phyloP scores from a whole-genome alignment of 345 rosid species.

The Salix viminalis region DNA sequence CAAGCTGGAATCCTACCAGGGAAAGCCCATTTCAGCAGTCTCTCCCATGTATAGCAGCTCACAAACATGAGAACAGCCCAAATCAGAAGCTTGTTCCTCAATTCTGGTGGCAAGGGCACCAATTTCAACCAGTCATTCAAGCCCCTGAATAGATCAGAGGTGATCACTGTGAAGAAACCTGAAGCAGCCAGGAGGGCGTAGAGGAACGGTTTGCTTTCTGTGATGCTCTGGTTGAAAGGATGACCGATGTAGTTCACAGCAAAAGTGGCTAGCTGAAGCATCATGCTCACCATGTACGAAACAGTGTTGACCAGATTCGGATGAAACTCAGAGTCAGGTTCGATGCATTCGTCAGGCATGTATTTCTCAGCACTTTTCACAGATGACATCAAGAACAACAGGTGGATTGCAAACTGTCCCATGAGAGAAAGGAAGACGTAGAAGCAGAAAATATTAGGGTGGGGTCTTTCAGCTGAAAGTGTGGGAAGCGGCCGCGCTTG shows the following conservation, averaged over 20 bases:
- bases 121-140: constrained; percentile 83
- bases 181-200: constrained; percentile 69
- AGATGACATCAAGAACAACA: constrained; percentile 62
- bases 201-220: constrained; percentile 83
- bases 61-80: constrained; percentile 79
- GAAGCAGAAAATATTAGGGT: constrained; percentile 78
- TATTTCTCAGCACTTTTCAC: constrained; percentile 87
- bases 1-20: constrained; percentile 79
- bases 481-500: constrained; percentile 90
- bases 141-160: constrained; percentile 77
- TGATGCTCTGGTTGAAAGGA: constrained; percentile 90
- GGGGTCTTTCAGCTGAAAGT: constrained; percentile 82
- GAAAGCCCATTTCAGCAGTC: constrained; percentile 75
- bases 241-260: constrained; percentile 99
- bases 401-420: constrained; percentile 90
- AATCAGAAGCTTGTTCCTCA: constrained; percentile 75
- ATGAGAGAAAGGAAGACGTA: constrained; percentile 91
- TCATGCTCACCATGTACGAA: constrained; percentile 98
- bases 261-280: constrained; percentile 94
- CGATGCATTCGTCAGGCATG: constrained; percentile 98
- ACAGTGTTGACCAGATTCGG: constrained; percentile 95
- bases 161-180: constrained; percentile 71
- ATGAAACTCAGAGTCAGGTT: constrained; percentile 90
- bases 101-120: constrained; percentile 74
- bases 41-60: constrained; percentile 77